Base-by-base conservation (phyloP, 2,329 filamentous ascomycete species). In the Fusarium redolens region DNA sequence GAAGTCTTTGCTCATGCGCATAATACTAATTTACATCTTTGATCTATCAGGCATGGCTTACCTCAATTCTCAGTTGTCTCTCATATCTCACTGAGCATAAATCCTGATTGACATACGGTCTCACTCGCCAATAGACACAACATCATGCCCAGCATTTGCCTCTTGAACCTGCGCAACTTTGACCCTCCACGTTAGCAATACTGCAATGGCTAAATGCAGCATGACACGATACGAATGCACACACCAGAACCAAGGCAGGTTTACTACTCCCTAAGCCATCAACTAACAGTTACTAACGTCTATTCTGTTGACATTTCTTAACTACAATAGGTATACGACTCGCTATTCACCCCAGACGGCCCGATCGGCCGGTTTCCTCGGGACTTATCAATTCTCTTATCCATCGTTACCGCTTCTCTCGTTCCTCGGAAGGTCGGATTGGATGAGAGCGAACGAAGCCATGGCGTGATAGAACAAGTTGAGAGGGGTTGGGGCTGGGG, bases 361-460 rank as follows among this genome's bases (percentile, higher is more conserved):
- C 50, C 55, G 54, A 70, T 61, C 55, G 28, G 30, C 40, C 44
- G 40, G 55, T 57, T 45, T 52, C 35, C 22, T 70, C 55, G 44
- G 50, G 41, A 66, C 51, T 66, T 54, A 28, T 25, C 28, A 22
- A 14, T 15, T 40, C 50, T 31, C 18, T 25, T 65, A 58, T 15
- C n/a, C 15, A 15, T 25, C 7, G 28, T 31, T 41, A 56, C 45
- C 30, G 43, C 35, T 54, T 37, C 25, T 28, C 45, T n/a, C n/a
- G 28, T 40, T 25, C 18, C 30, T 9, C n/a, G 37, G 15, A 43
- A 41, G 47, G 54, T 25, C 41, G 30, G 65, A 43, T 44, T 59
- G 52, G 47, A 48, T 35, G 28, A 38, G 30, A 64, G 33, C 31
- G 9, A 43, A 51, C 31, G 48, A 38, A 41, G 28, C 45, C 35